Evolutionary conservation across 495 filamentous ascomycete genomes (phyloP).

Genomic region (Daldinia decipiens): DNA sequence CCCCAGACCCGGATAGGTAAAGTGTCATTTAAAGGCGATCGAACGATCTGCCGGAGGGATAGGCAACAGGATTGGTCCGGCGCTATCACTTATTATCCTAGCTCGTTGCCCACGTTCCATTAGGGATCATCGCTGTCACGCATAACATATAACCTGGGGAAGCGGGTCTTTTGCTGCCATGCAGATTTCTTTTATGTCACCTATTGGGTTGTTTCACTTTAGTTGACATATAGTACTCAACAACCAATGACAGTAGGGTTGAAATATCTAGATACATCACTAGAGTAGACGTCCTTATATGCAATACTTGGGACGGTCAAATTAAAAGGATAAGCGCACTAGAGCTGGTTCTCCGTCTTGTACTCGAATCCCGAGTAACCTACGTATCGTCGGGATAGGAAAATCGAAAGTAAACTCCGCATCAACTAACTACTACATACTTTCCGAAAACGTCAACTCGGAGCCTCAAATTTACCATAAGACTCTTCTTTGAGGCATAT

Average conservation of each 20-base stretch:
- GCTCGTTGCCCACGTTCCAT: conserved; percentile 10
- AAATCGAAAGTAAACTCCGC: not conserved
- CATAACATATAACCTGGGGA: conserved; percentile 25
- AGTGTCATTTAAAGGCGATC: conserved; percentile 14
- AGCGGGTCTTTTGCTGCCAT: conserved; percentile 9
- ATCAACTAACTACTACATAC: conserved; percentile 4
- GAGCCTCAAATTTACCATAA: conserved; percentile 21
- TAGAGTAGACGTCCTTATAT: not conserved
- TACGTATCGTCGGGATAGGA: not conserved
- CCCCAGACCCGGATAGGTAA: conserved; percentile 28
- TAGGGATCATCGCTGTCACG: conserved; percentile 14
- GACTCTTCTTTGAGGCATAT: conserved; percentile 12
- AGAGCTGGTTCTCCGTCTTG: not conserved
- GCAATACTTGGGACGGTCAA: not conserved
- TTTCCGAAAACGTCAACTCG: conserved; percentile 32
- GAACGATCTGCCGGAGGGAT: conserved; percentile 16
- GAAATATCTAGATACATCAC: not conserved
- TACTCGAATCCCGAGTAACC: conserved; percentile 8
- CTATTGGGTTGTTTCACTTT: not conserved
- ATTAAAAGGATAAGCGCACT: not conserved
- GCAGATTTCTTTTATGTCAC: conserved; percentile 1
- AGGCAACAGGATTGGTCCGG: conserved; percentile 4
- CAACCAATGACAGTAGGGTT: conserved; percentile 3
- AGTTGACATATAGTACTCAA: not conserved
- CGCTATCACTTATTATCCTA: conserved; percentile 2